Conservation (phyloP, 176 grass and related monocot species). For the Alloteropsis semialata region DNA sequence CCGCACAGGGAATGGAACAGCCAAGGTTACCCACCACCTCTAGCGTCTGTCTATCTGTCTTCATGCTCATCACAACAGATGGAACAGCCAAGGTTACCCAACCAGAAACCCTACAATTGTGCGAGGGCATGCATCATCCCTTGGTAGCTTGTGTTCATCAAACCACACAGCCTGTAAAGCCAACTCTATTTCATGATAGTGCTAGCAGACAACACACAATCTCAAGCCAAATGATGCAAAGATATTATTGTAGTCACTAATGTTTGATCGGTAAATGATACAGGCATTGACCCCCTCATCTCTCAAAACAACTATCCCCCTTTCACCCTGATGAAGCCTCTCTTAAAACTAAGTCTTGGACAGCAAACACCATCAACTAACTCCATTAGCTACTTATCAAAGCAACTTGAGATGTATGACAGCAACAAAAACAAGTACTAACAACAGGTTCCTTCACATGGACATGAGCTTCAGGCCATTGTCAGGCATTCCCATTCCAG, state of each 20-base stretch:
- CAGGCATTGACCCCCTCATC: background rate
- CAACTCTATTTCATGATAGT: background rate
- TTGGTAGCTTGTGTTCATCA: background rate
- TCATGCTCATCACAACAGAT: background rate
- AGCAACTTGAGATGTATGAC: slow-evolving; percentile 15
- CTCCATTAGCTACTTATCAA: background rate
- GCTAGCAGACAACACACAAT: background rate
- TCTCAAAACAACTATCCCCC: background rate
- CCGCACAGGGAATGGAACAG: background rate
- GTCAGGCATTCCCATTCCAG: slow-evolving; percentile 94
- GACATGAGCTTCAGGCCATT: slow-evolving; percentile 96
- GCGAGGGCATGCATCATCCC: too few species aligned
- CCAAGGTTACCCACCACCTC: too few species aligned
- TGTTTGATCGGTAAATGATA: background rate
- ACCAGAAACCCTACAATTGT: background rate
- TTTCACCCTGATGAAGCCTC: background rate
- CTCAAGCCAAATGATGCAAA: background rate
- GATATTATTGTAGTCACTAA: background rate
- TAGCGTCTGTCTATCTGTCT: background rate
- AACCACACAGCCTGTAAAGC: background rate
- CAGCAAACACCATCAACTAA: background rate
- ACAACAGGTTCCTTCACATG: slow-evolving; percentile 28
- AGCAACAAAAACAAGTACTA: slow-evolving; percentile 8
- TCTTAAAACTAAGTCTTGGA: slow-evolving; percentile 7
- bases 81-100: background rate